Conservation (phyloP, 1,284 basidiomycete species). For the Cyathus pygmaeus region DNA sequence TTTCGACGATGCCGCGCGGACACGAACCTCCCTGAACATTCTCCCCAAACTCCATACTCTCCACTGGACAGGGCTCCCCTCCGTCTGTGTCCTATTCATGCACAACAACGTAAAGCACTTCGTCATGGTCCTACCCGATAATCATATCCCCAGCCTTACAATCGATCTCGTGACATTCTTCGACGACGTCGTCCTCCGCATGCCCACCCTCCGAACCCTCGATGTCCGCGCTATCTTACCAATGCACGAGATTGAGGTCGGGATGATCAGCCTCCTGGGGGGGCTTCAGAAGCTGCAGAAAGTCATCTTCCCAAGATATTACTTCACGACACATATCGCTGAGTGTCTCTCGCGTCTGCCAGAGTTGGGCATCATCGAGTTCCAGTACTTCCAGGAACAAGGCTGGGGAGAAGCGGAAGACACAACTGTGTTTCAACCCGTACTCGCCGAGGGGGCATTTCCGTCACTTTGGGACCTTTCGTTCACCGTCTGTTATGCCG, state of each 20-base stretch:
- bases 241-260: conserved; percentile 45
- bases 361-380: conserved; percentile 59
- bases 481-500: conserved; percentile 52
- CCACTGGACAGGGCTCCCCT: conserved; percentile 43
- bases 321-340: conserved; percentile 56
- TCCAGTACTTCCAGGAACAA: conserved; percentile 54
- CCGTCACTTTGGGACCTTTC: conserved; percentile 64
- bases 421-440: conserved; percentile 53
- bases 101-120: conserved; percentile 46
- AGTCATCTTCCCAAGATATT: conserved; percentile 62
- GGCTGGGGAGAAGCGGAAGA: conserved; percentile 55
- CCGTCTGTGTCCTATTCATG: conserved; percentile 51
- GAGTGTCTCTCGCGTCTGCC: conserved; percentile 56
- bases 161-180: conserved; percentile 46
- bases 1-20: conserved; percentile 65
- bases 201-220: conserved; percentile 55
- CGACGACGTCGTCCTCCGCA: conserved; percentile 60
- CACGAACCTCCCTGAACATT: conserved; percentile 60
- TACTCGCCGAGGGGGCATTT: conserved; percentile 59
- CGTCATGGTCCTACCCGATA: conserved; percentile 30
- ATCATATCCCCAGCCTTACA: conserved; percentile 21
- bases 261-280: conserved; percentile 50
- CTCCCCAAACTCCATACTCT: conserved; percentile 65
- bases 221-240: conserved; percentile 52
- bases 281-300: conserved; percentile 57